These are phyloP conservation scores for Pythium periplocum DNA, from an alignment of 352 stramenopile species.

Conservation along the genomic window DNA sequence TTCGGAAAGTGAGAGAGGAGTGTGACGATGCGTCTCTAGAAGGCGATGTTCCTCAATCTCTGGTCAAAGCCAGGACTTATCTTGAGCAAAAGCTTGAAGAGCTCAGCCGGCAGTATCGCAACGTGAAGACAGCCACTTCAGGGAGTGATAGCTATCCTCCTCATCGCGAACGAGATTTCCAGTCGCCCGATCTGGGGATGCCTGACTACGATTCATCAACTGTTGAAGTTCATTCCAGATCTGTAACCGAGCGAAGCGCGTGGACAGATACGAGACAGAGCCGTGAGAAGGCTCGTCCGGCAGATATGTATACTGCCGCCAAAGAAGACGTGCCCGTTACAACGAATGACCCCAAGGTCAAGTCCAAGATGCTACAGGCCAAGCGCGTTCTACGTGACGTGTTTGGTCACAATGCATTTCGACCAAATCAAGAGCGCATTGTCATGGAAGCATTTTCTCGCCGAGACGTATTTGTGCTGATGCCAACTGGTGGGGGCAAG, in stretches of 20 bases:
- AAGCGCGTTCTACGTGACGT: constrained; percentile 78
- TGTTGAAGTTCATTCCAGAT: too few relatives aligned
- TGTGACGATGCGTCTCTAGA: constrained; percentile 81
- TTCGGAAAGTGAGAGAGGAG: constrained; percentile 67
- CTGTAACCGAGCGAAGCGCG: too few relatives aligned
- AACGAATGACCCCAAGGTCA: constrained; percentile 35
- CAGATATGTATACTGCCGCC: too few relatives aligned
- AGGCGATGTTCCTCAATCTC: constrained; percentile 61
- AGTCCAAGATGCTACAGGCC: constrained; percentile 61
- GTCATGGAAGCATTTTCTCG: constrained; percentile 91
- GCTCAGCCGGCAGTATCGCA: constrained; percentile 53
- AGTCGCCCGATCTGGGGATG: too few relatives aligned
- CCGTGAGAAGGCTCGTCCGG: too few relatives aligned
- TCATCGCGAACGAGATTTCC: too few relatives aligned
- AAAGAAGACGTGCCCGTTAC: background rate
- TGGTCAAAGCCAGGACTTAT: constrained; percentile 25
- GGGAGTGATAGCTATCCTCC: too few relatives aligned
- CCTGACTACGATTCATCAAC: too few relatives aligned
- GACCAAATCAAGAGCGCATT: constrained; percentile 92
- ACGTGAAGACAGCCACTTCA: constrained; percentile 28
- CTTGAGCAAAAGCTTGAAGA: constrained; percentile 58
- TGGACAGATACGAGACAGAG: too few relatives aligned
- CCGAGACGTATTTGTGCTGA: constrained; percentile 97
- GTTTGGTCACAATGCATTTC: constrained; percentile 96
- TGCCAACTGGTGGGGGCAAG: constrained; percentile 99